A percentile compares a stretch with the other conserved stretches of the same genome.
Evolutionary conservation across 148 eudicot genomes (phyloP).

Genomic region (Tetragonia tetragonoides): DNA sequence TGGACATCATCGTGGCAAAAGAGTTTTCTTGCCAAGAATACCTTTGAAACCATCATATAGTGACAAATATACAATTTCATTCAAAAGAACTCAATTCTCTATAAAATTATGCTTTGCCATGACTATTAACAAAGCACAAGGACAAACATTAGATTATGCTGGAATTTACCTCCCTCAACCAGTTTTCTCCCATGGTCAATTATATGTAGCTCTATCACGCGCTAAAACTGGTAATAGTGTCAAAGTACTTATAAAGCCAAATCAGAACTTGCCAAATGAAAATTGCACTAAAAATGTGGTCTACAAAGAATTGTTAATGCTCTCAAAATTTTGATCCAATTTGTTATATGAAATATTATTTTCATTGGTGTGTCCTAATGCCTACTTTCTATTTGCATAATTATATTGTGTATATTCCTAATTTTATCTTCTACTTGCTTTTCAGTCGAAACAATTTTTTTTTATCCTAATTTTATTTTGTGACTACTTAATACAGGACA

Average conservation of each 20-base stretch:
- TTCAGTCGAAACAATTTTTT: no score
- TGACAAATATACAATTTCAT: background rate
- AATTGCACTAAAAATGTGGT: background rate
- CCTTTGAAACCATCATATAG: background rate
- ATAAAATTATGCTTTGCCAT: slow-evolving; percentile 14
- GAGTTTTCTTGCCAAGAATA: slow-evolving; percentile 6
- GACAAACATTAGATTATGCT: slow-evolving; percentile 4
- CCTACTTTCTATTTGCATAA: no score
- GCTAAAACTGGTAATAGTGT: background rate
- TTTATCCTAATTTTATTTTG: no score
- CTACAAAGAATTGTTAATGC: background rate
- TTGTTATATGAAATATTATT: no score
- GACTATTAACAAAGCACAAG: slow-evolving; percentile 23
- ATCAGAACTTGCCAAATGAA: background rate
- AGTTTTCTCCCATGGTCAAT: slow-evolving; percentile 15
- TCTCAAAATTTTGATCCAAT: background rate
- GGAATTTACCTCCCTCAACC: background rate
- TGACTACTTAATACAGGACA: no score
- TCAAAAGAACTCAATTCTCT: background rate
- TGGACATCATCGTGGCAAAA: background rate
- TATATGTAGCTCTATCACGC: slow-evolving; percentile 11
- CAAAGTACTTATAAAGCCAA: slow-evolving; percentile 1
- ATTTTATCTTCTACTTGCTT: no score
- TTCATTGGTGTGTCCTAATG: no score
- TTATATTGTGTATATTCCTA: no score